Evolutionary conservation across 1,139 yeast genomes (phyloP).

Genomic region (Candida sp.): DNA sequence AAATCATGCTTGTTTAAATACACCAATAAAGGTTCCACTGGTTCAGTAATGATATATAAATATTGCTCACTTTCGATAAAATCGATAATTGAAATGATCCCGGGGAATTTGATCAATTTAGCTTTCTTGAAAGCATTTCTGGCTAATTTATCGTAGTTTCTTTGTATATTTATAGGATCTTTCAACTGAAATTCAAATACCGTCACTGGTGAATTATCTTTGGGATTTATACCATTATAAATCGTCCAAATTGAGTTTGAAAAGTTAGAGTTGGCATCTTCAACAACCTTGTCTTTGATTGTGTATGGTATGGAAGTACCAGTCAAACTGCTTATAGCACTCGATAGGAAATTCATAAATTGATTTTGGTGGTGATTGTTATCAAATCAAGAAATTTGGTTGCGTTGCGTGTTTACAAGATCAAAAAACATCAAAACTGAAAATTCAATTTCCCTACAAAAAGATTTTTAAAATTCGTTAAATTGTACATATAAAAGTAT

Average conservation of each 20-base stretch:
- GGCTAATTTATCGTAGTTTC: conserved; percentile 44
- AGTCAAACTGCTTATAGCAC: conserved; percentile 53
- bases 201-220: conserved; percentile 40
- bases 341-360: conserved; percentile 57
- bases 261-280: conserved; percentile 19
- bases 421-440: not conserved
- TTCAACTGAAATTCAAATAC: conserved; percentile 61
- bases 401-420: not conserved
- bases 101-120: conserved; percentile 74
- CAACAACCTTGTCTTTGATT: conserved; percentile 41
- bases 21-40: conserved; percentile 56
- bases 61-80: conserved; percentile 60
- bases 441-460: not conserved
- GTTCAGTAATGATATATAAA: conserved; percentile 76
- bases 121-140: conserved; percentile 62
- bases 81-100: conserved; percentile 67
- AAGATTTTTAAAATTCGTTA: not conserved
- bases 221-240: conserved; percentile 45
- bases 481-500: not conserved
- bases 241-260: conserved; percentile 45
- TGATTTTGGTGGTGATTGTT: not conserved
- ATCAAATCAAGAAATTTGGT: not conserved
- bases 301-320: conserved; percentile 57
- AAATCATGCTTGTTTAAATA: conserved; percentile 21
- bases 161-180: conserved; percentile 30